Evolutionary conservation across 257 asterid species (phyloP), one percentile per base, ranked within the genome.

Genomic region (Schizonepeta tenuifolia): DNA sequence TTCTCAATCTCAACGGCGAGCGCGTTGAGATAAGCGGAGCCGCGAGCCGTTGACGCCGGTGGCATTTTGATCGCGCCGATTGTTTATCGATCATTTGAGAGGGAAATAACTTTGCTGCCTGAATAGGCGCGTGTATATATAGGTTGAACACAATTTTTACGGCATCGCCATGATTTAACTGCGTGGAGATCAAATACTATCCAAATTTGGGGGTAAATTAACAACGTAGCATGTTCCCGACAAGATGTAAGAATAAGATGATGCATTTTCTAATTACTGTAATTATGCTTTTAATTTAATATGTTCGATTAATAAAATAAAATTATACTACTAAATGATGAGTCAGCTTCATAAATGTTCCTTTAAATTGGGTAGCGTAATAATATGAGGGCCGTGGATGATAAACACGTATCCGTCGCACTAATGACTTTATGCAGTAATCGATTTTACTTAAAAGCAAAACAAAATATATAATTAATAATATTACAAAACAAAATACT

Each of bases 1-100:
- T 83, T 92, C 83, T 95, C 96, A 79, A 95, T 95, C 83, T 92
- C 94, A 66, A 85, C 84, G 36, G 96, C 76, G 65, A 95, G 91
- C 59, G 97, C 97, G 53, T 82, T 77, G 68, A 95, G 95, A 76
- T 87, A 92, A 79, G 90, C 96, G 50, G 96, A 81, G 83, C 93
- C 86, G 68, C 87, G 88, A 79, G 87, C 78, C 70, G 84, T 76
- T 36, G 85, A 82, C 68, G 83, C 80, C 81, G 87, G 79, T 72
- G 86, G 78, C 96, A 88, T 87, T 82, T 72, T 81, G 77, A 81
- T 80, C 55, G 78, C 74, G 57, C 58, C 70, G 63, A 57, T 53
- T 38, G 74, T n/a, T 6, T 55, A 61, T 70, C 59, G 80, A 86
- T 80, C 86, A 82, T 81, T 78, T 74, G 81, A 74, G 72, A 61